Evolutionary conservation across 257 asterid genomes (phyloP).

Genomic region (Capsicum rhomboideum): DNA sequence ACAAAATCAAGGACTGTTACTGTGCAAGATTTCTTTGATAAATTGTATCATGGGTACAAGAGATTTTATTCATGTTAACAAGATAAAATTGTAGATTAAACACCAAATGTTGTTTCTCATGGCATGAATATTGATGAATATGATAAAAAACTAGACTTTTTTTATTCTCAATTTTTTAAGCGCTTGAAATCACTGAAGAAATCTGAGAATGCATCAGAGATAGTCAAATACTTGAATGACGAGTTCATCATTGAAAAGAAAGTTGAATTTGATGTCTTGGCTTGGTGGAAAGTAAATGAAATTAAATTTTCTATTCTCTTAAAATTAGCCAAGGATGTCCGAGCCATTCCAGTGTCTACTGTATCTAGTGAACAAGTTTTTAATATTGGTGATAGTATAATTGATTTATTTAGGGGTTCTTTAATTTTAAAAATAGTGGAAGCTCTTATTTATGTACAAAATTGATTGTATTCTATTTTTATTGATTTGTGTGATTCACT

Average conservation of each 20-base stretch:
- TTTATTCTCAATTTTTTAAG: neutral
- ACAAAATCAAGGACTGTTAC: too few species aligned
- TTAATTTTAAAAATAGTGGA: too few species aligned
- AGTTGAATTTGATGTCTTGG: neutral
- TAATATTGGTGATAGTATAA: too few species aligned
- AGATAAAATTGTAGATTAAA: too few species aligned
- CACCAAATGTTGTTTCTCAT: too few species aligned
- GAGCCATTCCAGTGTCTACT: neutral
- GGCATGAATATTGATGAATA: too few species aligned
- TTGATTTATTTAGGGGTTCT: too few species aligned
- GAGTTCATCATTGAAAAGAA: neutral
- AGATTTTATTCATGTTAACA: too few species aligned
- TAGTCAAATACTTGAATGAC: neutral
- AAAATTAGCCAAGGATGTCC: neutral
- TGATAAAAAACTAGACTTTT: neutral
- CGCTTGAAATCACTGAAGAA: neutral
- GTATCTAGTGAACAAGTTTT: neutral
- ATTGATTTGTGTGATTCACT: neutral
- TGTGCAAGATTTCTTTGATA: too few species aligned
- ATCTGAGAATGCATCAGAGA: neutral
- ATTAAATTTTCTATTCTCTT: neutral
- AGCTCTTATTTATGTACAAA: too few species aligned
- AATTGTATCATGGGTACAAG: too few species aligned
- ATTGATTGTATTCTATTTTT: too few species aligned
- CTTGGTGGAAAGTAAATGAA: neutral